Evolutionary conservation across 2,329 filamentous ascomycete species (phyloP).

Genomic region (Ustulina deusta): DNA sequence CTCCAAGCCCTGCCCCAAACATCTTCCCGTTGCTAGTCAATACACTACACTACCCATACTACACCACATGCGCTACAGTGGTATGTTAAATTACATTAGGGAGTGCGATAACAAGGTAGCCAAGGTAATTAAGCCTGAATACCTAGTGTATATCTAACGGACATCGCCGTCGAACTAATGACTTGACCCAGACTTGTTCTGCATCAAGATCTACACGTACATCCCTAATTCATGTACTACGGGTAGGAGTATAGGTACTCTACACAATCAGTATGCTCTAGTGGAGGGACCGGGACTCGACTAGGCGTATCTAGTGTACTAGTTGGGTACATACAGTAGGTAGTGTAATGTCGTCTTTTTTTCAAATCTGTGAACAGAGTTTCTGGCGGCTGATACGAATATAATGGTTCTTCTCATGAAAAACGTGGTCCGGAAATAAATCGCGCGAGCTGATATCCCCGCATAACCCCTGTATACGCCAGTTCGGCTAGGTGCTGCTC

Average conservation of each 20-base stretch:
- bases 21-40: background rate
- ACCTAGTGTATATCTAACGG: background rate
- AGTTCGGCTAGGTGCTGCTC: background rate
- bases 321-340: background rate
- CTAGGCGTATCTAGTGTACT: background rate
- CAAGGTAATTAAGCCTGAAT: too few species aligned
- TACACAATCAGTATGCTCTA: background rate
- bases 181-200: background rate
- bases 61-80: slow-evolving; percentile 5
- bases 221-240: background rate
- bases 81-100: background rate
- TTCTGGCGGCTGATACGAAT: too few species aligned
- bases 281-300: background rate
- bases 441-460: slow-evolving; percentile 7
- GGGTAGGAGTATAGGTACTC: too few species aligned
- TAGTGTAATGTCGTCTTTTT: background rate
- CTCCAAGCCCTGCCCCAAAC: background rate
- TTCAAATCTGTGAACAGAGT: background rate
- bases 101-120: background rate
- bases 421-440: background rate
- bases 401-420: background rate
- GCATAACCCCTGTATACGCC: slow-evolving; percentile 4
- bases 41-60: background rate
- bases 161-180: slow-evolving; percentile 21
- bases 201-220: slow-evolving; percentile 12